phyloP scores from a whole-genome alignment of 202 grass and related monocot species.

The Eragrostis tef region DNA sequence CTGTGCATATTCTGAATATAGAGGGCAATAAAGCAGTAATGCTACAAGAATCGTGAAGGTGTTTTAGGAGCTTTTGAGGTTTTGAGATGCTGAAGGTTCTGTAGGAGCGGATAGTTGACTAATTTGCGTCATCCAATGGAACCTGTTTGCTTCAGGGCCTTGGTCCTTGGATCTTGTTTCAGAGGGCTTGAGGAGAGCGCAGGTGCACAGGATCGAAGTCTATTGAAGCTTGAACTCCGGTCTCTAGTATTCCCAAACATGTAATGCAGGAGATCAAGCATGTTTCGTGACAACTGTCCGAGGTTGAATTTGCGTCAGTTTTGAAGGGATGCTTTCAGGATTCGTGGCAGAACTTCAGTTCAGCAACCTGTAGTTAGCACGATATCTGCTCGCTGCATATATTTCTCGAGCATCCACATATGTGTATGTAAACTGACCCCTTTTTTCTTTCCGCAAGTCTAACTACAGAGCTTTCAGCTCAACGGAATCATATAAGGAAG shows the following conservation, averaged over 20 bases:
- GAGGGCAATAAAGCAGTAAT: background rate
- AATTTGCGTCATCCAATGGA: background rate
- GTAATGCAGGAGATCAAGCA: no score
- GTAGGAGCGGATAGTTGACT: background rate
- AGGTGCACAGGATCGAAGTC: no score
- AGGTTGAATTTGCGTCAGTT: no score
- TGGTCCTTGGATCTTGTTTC: background rate
- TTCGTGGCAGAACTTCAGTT: no score
- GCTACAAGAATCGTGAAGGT: background rate
- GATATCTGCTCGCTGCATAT: background rate
- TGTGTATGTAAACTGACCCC: background rate
- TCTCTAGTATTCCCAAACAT: no score
- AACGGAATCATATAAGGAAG: no score
- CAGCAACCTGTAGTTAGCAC: background rate
- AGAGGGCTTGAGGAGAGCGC: background rate
- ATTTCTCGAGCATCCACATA: background rate
- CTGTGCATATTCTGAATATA: conserved; percentile 30
- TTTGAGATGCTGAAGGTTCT: background rate
- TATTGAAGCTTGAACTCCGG: background rate
- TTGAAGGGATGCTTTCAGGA: no score
- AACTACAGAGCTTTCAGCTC: no score
- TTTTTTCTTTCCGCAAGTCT: background rate
- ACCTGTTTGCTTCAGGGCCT: background rate
- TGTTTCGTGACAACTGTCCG: background rate
- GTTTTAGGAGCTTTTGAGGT: background rate